Percentiles rank a stretch among this genome's conserved stretches.
Evolutionary conservation across 2,329 filamentous ascomycete species (phyloP).

Genomic region (Exophiala phaeomuriformis): DNA sequence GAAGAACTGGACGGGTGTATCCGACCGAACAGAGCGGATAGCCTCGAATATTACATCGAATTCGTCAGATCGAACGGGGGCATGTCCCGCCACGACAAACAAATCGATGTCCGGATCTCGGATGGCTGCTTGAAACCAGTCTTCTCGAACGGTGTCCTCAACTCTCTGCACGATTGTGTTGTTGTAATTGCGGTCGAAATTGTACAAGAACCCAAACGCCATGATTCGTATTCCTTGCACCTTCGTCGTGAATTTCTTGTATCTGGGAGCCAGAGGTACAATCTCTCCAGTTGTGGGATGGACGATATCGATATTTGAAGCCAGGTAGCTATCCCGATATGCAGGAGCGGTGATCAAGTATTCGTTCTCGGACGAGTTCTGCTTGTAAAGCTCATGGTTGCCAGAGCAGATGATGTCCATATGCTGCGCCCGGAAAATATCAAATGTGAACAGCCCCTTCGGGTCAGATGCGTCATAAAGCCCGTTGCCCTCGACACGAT

Average conservation of each 20-base stretch:
- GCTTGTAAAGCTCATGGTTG: slow-evolving; percentile 91
- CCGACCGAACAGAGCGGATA: slow-evolving; percentile 68
- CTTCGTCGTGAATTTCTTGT: slow-evolving; percentile 84
- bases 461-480: slow-evolving; percentile 85
- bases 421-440: slow-evolving; percentile 73
- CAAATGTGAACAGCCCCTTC: slow-evolving; percentile 80
- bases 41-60: slow-evolving; percentile 69
- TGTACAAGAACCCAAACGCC: slow-evolving; percentile 89
- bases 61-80: slow-evolving; percentile 73
- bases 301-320: slow-evolving; percentile 87
- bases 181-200: slow-evolving; percentile 84
- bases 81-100: slow-evolving; percentile 79
- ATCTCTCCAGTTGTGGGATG: slow-evolving; percentile 63
- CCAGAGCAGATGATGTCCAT: slow-evolving; percentile 81
- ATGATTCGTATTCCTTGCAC: slow-evolving; percentile 76
- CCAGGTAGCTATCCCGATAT: slow-evolving; percentile 72
- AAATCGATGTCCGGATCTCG: slow-evolving; percentile 72
- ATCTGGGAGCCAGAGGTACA: slow-evolving; percentile 71
- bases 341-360: slow-evolving; percentile 73
- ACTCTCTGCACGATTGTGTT: slow-evolving; percentile 81
- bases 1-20: slow-evolving; percentile 83
- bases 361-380: slow-evolving; percentile 69
- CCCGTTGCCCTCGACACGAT: slow-evolving; percentile 88
- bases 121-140: slow-evolving; percentile 84
- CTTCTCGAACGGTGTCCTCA: slow-evolving; percentile 68